Evolutionary conservation across 139 green algal species (phyloP).

Genomic region (Chlamydomonas sphaeroides): DNA sequence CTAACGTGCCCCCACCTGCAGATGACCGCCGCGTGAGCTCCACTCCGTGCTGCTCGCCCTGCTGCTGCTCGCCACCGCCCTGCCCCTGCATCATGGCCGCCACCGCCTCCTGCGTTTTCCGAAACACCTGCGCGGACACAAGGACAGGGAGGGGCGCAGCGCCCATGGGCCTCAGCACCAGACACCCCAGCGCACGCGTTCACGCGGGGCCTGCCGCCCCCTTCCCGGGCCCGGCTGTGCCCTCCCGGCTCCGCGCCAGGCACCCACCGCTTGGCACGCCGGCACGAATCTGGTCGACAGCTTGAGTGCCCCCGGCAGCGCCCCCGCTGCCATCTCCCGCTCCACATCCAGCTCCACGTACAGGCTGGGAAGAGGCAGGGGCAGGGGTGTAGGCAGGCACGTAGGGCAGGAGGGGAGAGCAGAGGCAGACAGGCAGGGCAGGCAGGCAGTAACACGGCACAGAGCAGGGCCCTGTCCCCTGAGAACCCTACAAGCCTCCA

Average conservation of each 20-base stretch:
- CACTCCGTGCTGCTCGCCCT: background rate
- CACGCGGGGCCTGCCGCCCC: background rate
- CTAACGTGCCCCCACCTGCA: too few species aligned
- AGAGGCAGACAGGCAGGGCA: background rate
- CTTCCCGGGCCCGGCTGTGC: background rate
- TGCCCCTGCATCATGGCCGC: background rate
- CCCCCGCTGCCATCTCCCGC: slow-evolving; percentile 74
- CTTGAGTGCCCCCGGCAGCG: slow-evolving; percentile 65
- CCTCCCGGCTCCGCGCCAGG: background rate
- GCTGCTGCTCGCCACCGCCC: background rate
- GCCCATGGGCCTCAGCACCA: too few species aligned
- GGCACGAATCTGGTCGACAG: slow-evolving; percentile 50
- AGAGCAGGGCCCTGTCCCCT: too few species aligned
- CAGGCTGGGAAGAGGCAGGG: slow-evolving; percentile 23
- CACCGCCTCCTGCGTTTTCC: slow-evolving; percentile 8
- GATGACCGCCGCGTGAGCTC: background rate
- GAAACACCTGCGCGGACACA: background rate
- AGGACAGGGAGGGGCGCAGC: background rate
- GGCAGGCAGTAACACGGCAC: too few species aligned
- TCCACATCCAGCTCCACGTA: slow-evolving; percentile 90
- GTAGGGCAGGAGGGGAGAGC: background rate
- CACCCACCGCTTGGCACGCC: background rate
- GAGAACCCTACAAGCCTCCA: too few species aligned
- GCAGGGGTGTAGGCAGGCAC: background rate
- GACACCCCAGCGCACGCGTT: background rate